Evolutionary conservation across 768 basidiomycete genomes (phyloP), one percentile per base, ranked within the genome.

Genomic region (Mycena capillaripes): DNA sequence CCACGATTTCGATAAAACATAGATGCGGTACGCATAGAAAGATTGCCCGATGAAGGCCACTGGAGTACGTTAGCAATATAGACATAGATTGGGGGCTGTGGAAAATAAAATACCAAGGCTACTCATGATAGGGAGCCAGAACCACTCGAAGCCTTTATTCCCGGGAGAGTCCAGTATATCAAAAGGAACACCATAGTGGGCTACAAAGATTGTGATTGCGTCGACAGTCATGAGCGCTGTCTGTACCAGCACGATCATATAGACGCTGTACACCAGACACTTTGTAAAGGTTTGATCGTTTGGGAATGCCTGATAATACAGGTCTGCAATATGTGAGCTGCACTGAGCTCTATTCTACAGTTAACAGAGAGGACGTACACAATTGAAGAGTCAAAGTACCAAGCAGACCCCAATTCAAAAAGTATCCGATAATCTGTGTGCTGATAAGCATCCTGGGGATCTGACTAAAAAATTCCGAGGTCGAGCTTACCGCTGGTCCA

Each of bases 221-320:
- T 57, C 56, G 32, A n/a, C 52, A 3, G 76, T 79, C 12, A 72
- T 46, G n/a, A 79, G 69, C 6, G 77, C 60, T 3, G 78, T 79
- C 44, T 79, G 78, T 4, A 73, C n/a, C 17, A 75, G 38, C 55
- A 76, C 78, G 14, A 79, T 65, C 6, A 68, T 27, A 27, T 71
- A 73, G 17, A 78, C 76, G 4, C 29, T 5, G 29, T 55, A 66
- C 11, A 80, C 81, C 40, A 81, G 68, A 21, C 58, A 32, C 58
- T 80, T 79, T 36, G 76, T 72, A 9, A 71, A 44, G 14, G 34
- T 32, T 10, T 73, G 73, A 59, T 81, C 80, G 10, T 74, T 76
- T 0, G 79, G 79, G 57, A 81, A 81, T 5, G 78, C 76, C 11
- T 80, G 62, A 59, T 80, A 76, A 62, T 80, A 81, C 8, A 80